These are phyloP conservation scores for Solanum clarkiae DNA, from an alignment of 257 asterid species.

Conservation along the genomic window DNA sequence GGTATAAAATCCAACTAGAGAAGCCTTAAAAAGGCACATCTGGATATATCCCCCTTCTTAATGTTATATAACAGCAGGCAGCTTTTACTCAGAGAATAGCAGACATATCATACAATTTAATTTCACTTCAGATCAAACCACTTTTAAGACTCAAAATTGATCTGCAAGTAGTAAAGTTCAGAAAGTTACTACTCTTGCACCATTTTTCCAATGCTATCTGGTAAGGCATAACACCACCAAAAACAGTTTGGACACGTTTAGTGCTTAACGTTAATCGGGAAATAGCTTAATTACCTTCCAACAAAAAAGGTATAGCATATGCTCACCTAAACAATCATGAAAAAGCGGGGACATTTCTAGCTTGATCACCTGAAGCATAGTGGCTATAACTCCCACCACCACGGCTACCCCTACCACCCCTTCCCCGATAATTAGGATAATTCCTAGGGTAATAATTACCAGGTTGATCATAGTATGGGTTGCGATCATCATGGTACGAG, in stretches of 20 bases:
- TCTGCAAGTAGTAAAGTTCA: neutral
- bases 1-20: neutral
- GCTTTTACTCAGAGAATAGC: neutral
- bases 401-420: slow-evolving; percentile 49
- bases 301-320: neutral
- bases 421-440: slow-evolving; percentile 31
- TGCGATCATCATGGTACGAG: slow-evolving; percentile 24
- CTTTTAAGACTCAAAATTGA: neutral
- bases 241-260: neutral
- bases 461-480: slow-evolving; percentile 33
- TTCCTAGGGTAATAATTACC: slow-evolving; percentile 28
- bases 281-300: neutral
- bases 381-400: slow-evolving; percentile 19
- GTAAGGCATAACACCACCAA: neutral
- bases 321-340: slow-evolving; percentile 11
- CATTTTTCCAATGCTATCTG: neutral
- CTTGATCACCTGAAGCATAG: slow-evolving; percentile 12
- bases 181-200: neutral
- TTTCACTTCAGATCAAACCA: neutral
- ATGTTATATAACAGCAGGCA: neutral
- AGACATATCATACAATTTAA: neutral
- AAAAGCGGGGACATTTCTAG: slow-evolving; percentile 17
- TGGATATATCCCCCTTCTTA: neutral
- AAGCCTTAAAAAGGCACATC: neutral
- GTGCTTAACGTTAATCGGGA: neutral